Evolutionary conservation across 2,329 filamentous ascomycete genomes (phyloP).

Genomic region (Cercospora zeina): DNA sequence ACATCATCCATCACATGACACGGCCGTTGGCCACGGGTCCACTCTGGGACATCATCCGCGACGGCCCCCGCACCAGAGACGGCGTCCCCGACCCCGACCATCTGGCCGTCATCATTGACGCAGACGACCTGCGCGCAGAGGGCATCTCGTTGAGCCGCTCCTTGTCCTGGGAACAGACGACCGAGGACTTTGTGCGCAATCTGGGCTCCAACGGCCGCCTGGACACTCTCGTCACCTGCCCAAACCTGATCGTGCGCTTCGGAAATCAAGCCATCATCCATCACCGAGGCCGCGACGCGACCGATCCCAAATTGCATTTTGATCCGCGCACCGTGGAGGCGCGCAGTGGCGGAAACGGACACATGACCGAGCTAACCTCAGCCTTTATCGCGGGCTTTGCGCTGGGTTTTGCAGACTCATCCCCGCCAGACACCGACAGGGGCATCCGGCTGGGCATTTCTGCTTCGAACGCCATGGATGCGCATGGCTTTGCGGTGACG

Average conservation of each 20-base stretch:
- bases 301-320: conserved; percentile 39
- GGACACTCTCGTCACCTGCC: conserved; percentile 41
- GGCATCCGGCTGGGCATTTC: conserved; percentile 37
- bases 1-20: conserved; percentile 41
- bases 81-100: conserved; percentile 38
- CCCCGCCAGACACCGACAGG: conserved; percentile 35
- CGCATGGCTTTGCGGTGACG: conserved; percentile 34
- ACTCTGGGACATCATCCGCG: conserved; percentile 40
- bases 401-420: conserved; percentile 38
- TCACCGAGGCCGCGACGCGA: conserved; percentile 40
- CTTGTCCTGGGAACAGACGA: conserved; percentile 40
- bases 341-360: conserved; percentile 18
- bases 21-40: conserved; percentile 38
- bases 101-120: conserved; percentile 41
- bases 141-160: conserved; percentile 39
- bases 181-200: conserved; percentile 41
- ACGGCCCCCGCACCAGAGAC: conserved; percentile 37
- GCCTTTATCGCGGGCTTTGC: conserved; percentile 41
- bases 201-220: conserved; percentile 40
- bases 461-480: conserved; percentile 33
- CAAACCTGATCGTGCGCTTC: conserved; percentile 41
- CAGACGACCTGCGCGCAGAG: conserved; percentile 40
- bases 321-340: conserved; percentile 35
- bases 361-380: conserved; percentile 35
- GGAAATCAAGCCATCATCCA: conserved; percentile 40